Evolutionary conservation across 208 protist species (phyloP).

Genomic region (Porcisia deanei): DNA sequence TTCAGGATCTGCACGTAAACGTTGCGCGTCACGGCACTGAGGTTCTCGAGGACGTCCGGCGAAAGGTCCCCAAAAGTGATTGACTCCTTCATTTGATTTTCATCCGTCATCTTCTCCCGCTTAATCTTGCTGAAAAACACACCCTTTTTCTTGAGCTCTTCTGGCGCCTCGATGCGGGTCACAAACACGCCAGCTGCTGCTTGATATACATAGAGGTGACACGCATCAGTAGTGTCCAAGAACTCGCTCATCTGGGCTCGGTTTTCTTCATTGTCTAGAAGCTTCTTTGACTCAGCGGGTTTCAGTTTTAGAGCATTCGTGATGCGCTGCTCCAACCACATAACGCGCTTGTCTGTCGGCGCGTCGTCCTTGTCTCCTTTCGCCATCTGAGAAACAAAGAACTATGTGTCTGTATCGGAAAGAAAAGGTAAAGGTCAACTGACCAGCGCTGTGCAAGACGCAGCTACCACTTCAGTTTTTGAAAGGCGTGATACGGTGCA

Average conservation of each 20-base stretch:
- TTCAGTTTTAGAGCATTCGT: slow-evolving; percentile 86
- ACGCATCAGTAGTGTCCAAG: slow-evolving; percentile 89
- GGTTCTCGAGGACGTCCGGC: slow-evolving; percentile 60
- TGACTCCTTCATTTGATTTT: slow-evolving; percentile 80
- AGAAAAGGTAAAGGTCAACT: background rate
- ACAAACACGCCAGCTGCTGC: slow-evolving; percentile 64
- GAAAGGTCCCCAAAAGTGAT: slow-evolving; percentile 88
- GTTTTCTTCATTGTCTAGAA: slow-evolving; percentile 92
- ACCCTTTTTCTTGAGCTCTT: slow-evolving; percentile 91
- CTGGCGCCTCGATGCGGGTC: slow-evolving; percentile 85
- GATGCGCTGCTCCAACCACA: slow-evolving; percentile 92
- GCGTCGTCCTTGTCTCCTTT: slow-evolving; percentile 92
- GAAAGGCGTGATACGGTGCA: background rate
- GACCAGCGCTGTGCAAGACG: background rate
- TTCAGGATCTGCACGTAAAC: slow-evolving; percentile 91
- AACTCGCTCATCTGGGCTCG: slow-evolving; percentile 91
- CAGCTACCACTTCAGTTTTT: too few relatives aligned
- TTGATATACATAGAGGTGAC: slow-evolving; percentile 93
- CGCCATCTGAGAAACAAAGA: slow-evolving; percentile 40
- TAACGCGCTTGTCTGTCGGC: slow-evolving; percentile 88
- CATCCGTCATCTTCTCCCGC: slow-evolving; percentile 89
- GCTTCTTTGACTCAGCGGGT: slow-evolving; percentile 90
- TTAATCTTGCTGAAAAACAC: slow-evolving; percentile 93
- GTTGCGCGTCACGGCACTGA: slow-evolving; percentile 83
- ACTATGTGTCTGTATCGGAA: background rate